Conservation (phyloP, 305 asterid genomes). For the Andrographis paniculata region DNA sequence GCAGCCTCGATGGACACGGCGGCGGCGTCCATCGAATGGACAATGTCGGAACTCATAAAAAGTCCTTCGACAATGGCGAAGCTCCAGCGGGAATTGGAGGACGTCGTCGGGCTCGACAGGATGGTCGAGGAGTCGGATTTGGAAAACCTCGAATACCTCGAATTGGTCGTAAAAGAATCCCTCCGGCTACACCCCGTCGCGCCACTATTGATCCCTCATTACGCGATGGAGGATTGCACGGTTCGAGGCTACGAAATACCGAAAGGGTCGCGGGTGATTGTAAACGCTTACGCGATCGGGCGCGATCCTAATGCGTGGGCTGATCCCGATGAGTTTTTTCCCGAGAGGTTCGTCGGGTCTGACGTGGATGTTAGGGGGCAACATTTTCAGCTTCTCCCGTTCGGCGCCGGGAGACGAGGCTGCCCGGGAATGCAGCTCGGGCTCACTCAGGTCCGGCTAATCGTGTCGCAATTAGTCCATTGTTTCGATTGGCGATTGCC, state of each 20-base stretch:
- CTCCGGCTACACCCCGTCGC: slow-evolving; percentile 1
- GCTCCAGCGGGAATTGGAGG: no score
- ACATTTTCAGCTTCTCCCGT: slow-evolving; percentile 1
- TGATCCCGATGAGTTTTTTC: neutral
- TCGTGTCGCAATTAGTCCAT: slow-evolving; percentile 5
- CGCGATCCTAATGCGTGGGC: neutral
- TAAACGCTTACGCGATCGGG: slow-evolving; percentile 4
- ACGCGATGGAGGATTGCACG: slow-evolving; percentile 3
- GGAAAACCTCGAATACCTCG: neutral
- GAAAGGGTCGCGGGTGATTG: neutral
- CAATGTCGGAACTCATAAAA: no score
- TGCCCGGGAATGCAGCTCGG: slow-evolving; percentile 11
- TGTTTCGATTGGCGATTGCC: slow-evolving; percentile 7
- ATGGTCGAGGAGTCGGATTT: no score
- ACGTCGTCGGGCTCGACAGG: no score
- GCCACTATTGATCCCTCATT: slow-evolving; percentile 2
- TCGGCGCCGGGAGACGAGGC: slow-evolving; percentile 6
- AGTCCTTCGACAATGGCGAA: no score
- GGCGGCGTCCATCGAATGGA: no score
- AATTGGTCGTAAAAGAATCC: neutral
- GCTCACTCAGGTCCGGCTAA: neutral
- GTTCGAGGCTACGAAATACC: neutral
- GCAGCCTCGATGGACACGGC: no score
- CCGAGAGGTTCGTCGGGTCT: slow-evolving; percentile 1
- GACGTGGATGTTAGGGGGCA: neutral